Evolutionary conservation across 2,329 filamentous ascomycete species (phyloP), one percentile per base, ranked within the genome.

Genomic region (Alternaria atra): DNA sequence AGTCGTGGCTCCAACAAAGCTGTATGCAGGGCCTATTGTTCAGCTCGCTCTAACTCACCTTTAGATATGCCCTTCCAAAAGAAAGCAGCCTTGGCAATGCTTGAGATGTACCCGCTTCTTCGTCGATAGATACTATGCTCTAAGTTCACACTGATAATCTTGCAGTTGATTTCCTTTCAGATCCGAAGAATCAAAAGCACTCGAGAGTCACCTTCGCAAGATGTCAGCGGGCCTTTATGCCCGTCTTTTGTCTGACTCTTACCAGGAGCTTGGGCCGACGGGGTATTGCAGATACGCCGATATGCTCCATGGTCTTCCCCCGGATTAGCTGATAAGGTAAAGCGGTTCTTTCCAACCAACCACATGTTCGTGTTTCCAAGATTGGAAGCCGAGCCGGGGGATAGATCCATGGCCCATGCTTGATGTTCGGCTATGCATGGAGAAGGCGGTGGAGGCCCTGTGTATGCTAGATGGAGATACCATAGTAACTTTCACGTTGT

Each of bases 381-480:
- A 50, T 50, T 23, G 32, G 32, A 35, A 50, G 46, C 13, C 46
- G 46, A 50, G 32, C 46, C 32, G 46, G 46, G 46, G 46, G 13
- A 50, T 27, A 37, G 30, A 50, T 50, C 30, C 32, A 50, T 50
- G 32, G 46, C 32, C 32, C 46, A 50, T 37, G 46, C 30, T 34
- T 35, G 46, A 35, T 13, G 32, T 50, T 37, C 46, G 46, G 46
- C 46, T 50, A 17, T 12, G 13, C 46, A 32, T 50, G 46, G 46
- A 50, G 46, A 50, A 50, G 46, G 46, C 46, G 46, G 46, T 50
- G 46, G 46, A 35, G 30, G 46, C 20, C 6, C 42, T 44, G 42
- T 25, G 4, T 20, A 37, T 37, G 46, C 37, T 30, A 50, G 29
- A 53, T 42, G 7, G 37, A 1, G 4, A 2, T 20, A 20, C 20